Evolutionary conservation across 1,284 basidiomycete species (phyloP).

Genomic region (Ganoderma lingzhi): DNA sequence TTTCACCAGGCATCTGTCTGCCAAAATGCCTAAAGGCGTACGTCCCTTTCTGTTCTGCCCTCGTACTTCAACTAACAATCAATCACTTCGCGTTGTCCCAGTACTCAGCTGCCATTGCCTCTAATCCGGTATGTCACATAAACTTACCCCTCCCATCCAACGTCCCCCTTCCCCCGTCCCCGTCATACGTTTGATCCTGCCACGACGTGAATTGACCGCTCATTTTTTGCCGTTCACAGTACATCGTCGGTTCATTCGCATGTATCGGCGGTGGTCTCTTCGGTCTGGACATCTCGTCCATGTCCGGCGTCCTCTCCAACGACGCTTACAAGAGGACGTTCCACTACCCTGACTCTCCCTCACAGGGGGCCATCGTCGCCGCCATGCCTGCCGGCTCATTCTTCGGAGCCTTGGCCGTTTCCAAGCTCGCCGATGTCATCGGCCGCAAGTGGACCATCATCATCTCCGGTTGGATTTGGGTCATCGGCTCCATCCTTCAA

Average conservation of each 20-base stretch:
- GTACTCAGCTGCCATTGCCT: constrained; percentile 49
- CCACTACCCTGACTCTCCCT: constrained; percentile 55
- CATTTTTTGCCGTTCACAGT: constrained; percentile 38
- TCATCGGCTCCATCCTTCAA: constrained; percentile 75
- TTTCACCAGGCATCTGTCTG: constrained; percentile 18
- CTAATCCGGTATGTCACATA: constrained; percentile 44
- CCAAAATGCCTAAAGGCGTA: constrained; percentile 43
- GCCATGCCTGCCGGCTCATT: constrained; percentile 80
- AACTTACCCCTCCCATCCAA: not conserved
- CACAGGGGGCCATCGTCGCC: constrained; percentile 81
- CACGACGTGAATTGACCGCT: constrained; percentile 1
- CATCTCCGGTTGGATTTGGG: constrained; percentile 72
- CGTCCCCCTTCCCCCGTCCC: not conserved
- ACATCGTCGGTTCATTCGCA: constrained; percentile 79
- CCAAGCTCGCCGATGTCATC: constrained; percentile 66
- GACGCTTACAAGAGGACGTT: constrained; percentile 61
- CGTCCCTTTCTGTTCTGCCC: constrained; percentile 16
- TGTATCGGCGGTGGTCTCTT: constrained; percentile 84
- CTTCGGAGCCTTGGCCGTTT: constrained; percentile 66
- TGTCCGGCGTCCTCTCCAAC: constrained; percentile 81
- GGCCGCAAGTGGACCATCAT: constrained; percentile 75
- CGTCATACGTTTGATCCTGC: not conserved
- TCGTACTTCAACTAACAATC: not conserved
- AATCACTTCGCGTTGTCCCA: constrained; percentile 18
- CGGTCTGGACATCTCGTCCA: constrained; percentile 83